Evolutionary conservation across 768 basidiomycete species (phyloP).

Genomic region (Leccinum variicolor): DNA sequence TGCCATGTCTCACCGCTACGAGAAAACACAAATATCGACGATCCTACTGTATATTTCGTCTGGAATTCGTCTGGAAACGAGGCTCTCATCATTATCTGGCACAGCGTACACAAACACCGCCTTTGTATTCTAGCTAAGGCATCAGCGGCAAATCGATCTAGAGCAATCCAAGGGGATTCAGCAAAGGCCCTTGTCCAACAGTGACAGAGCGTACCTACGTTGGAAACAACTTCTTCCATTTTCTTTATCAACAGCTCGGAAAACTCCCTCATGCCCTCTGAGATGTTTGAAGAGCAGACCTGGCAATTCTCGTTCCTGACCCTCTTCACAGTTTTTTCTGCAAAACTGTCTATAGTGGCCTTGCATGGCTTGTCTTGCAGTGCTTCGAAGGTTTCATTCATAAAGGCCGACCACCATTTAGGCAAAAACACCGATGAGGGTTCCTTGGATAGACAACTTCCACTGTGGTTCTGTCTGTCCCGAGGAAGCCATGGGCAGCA

Average conservation of each 20-base stretch:
- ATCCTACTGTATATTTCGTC: background rate
- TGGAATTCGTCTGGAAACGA: background rate
- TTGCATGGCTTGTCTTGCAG: conserved; percentile 19
- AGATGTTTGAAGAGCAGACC: background rate
- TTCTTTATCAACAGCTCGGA: background rate
- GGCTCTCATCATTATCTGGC: background rate
- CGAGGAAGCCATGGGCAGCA: background rate
- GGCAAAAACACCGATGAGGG: background rate
- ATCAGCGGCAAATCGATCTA: background rate
- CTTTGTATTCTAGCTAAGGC: background rate
- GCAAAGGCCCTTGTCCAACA: background rate
- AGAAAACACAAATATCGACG: background rate
- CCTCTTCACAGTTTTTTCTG: background rate
- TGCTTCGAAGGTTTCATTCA: conserved; percentile 8
- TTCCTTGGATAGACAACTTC: background rate
- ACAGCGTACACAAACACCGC: background rate
- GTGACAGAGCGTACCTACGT: conserved; percentile 3
- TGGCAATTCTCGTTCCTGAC: background rate
- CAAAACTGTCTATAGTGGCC: background rate
- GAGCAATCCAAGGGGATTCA: background rate
- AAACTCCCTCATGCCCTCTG: conserved; percentile 13
- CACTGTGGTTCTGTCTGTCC: background rate
- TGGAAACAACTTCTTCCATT: conserved; percentile 8
- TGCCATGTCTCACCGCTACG: no score
- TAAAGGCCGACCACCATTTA: conserved; percentile 22